Percentiles rank a stretch among this genome's conserved stretches.
phyloP scores from a whole-genome alignment of 2,329 filamentous ascomycete genomes.

The Grosmannia serpens region DNA sequence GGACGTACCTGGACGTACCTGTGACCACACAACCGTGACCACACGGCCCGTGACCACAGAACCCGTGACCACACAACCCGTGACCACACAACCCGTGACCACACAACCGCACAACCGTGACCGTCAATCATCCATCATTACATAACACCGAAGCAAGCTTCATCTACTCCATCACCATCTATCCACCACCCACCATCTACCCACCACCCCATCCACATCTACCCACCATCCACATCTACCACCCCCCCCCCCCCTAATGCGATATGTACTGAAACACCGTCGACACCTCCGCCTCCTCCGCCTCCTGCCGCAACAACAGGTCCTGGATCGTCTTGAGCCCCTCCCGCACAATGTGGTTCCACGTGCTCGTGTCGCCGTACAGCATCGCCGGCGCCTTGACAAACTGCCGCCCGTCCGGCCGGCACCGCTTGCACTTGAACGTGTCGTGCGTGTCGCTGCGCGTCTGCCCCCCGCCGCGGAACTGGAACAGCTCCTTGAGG shows the following conservation, averaged over 20 bases:
- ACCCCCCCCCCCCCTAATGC: conserved; percentile 35
- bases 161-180: too few relatives aligned
- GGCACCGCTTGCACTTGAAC: conserved; percentile 95
- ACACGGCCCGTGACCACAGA: too few relatives aligned
- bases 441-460: conserved; percentile 94
- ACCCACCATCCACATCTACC: background rate
- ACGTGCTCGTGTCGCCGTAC: conserved; percentile 97
- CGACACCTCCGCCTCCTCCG: conserved; percentile 66
- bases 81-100: too few relatives aligned
- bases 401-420: conserved; percentile 72
- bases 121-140: too few relatives aligned
- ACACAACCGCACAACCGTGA: too few relatives aligned
- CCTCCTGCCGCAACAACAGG: conserved; percentile 77
- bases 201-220: background rate
- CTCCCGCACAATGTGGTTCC: conserved; percentile 92
- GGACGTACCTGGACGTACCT: too few relatives aligned
- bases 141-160: too few relatives aligned
- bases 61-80: too few relatives aligned
- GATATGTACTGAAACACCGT: conserved; percentile 99
- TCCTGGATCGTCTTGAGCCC: conserved; percentile 79
- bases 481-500: conserved; percentile 87
- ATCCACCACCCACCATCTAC: too few relatives aligned
- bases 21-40: too few relatives aligned
- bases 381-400: conserved; percentile 91
- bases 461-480: conserved; percentile 56